Evolutionary conservation across 441 rosid species (phyloP), one percentile per base, ranked within the genome.

Genomic region (Euphorbia schlechtendalii): DNA sequence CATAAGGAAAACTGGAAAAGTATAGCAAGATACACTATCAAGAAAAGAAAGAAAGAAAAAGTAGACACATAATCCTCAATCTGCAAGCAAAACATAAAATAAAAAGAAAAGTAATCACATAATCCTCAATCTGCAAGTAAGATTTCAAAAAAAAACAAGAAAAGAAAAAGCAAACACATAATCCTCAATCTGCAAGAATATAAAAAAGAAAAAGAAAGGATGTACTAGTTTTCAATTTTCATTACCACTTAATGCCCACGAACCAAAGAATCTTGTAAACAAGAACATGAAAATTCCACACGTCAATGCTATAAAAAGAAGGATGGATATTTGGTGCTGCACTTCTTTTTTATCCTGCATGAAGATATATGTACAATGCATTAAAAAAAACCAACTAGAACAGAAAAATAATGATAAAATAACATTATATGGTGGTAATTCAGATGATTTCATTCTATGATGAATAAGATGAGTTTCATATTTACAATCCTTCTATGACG

Each of bases 221-320:
- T 38, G 41, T 71, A 73, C 78, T 49, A 46, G 69, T 69, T 32
- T 61, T 63, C 55, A 67, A n/a, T n/a, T n/a, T n/a, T n/a, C n/a
- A n/a, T 76, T 87, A 92, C 97, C 83, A 22, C 79, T 73, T 70
- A 83, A 74, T 41, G 79, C 80, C 73, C 70, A 72, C 25, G 75
- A 68, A 58, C 83, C 83, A n/a, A 77, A 74, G 61, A 81, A 76
- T 66, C 77, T 76, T 9, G 83, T 81, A 66, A 77, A 77, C 61
- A 81, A 18, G 51, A 83, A 73, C 83, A 83, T 81, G 67, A 76
- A 46, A 53, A 66, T 46, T 18, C 85, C 85, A 60, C 81, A 79
- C 32, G 67, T 60, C 67, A 83, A 64, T 17, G 83, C 87, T 11
- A 77, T 22, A 69, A 77, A 83, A 43, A 81, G 77, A 65, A 81